Conservation (phyloP, 2,329 filamentous ascomycete species). For the Stagonosporopsis rhizophila region DNA sequence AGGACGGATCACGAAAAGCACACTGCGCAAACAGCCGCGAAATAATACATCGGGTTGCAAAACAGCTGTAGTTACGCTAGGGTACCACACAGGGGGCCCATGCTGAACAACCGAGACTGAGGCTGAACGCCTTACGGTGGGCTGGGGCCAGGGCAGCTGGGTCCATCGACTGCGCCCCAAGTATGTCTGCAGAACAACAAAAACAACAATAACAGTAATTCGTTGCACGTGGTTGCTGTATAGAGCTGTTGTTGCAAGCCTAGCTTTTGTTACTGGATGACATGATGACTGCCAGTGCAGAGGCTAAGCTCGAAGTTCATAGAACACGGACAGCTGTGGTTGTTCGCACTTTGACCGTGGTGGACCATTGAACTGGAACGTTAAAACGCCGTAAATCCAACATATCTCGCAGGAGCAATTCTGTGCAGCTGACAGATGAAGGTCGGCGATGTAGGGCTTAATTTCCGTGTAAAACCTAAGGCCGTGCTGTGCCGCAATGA, state of each 20-base stretch:
- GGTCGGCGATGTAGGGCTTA: not conserved
- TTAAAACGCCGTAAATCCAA: not conserved
- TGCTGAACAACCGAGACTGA: slow-evolving; percentile 4
- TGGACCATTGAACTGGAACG: not conserved
- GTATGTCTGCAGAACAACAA: slow-evolving; percentile 4
- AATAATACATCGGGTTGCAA: slow-evolving; percentile 1
- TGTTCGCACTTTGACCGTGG: not conserved
- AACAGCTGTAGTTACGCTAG: slow-evolving; percentile 15
- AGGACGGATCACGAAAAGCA: not conserved
- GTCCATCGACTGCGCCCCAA: slow-evolving; percentile 9
- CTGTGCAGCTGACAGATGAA: not conserved
- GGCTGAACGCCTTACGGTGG: slow-evolving; percentile 17
- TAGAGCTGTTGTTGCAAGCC: not conserved
- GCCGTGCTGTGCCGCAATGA: slow-evolving; percentile 5
- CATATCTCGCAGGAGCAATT: not conserved
- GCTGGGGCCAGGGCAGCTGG: slow-evolving; percentile 6
- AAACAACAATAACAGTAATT: not conserved
- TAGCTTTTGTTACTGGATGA: not conserved
- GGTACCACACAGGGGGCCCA: not conserved
- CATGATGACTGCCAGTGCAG: not conserved
- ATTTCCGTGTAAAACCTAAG: slow-evolving; percentile 1
- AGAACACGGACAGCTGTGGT: not conserved
- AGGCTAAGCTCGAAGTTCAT: not conserved
- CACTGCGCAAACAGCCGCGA: slow-evolving; percentile 4
- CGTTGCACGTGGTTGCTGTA: slow-evolving; percentile 1